Base-by-base conservation (phyloP, 257 asterid genomes). In the Phtheirospermum japonicum region DNA sequence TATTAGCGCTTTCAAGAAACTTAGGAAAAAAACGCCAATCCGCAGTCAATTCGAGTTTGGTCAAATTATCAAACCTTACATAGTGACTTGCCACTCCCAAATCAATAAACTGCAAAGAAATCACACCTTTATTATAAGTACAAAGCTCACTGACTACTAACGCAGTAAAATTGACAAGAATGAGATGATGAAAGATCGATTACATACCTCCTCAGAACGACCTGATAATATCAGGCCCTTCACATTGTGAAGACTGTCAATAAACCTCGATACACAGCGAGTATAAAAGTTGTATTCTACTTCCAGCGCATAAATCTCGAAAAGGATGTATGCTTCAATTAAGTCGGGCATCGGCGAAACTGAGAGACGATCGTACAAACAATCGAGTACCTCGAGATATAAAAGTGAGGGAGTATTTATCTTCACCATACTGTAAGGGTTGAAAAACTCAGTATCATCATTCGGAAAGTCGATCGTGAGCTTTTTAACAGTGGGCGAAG, bases 1-100 rank as follows among this genome's bases (percentile, higher is more conserved):
- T 64, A 13, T 34, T 19, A 33, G 61, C 69, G 11, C 23, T 19
- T 36, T 34, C 60, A 34, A 64, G 50, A 33, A 64, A 39, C 14
- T 20, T 36, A 13, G 12, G 2, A 0, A 64, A 19, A 9, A 51
- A 39, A 50, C 9, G 39, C 69, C 69, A 51, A 18, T 64, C 49
- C 1, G 28, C 37, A 19, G 51, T 19, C 61, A 34, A 64, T 18
- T 51, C 36, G 17, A 64, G 59, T 50, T 50, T 34, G 51, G 20
- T 13, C 19, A 64, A 64, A 20, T 36, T 64, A 19, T 9, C 11
- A 23, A 64, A 64, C 54, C 9, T 31, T 9, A 45, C 51, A 13
- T 9, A 6, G 1, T 6, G 42, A 45, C 51, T 14, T 10, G 19
- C 2, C 7, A 12, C 13, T 13, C 19, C 51, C 12, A 39, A 9